Conservation (phyloP, 257 asterid genomes). For the Solanum lycopersicoides region DNA sequence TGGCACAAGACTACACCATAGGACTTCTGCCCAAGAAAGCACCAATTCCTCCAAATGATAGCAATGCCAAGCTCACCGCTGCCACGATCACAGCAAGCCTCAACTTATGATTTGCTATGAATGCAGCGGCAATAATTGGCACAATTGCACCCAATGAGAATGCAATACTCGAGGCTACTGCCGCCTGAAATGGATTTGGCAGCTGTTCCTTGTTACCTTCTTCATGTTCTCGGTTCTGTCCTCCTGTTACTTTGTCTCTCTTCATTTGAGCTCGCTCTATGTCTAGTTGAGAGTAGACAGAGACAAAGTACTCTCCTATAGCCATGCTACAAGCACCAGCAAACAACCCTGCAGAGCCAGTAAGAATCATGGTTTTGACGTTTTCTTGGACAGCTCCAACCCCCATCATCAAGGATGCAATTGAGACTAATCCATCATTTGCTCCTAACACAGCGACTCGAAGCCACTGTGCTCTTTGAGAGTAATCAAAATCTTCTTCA, state of each 20-base stretch:
- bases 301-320: slow-evolving; percentile 68
- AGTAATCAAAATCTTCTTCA: slow-evolving; percentile 39
- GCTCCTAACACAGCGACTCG: slow-evolving; percentile 70
- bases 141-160: slow-evolving; percentile 51
- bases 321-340: slow-evolving; percentile 87
- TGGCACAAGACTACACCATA: slow-evolving; percentile 26
- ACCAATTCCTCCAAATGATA: slow-evolving; percentile 41
- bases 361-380: slow-evolving; percentile 41
- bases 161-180: slow-evolving; percentile 49
- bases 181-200: slow-evolving; percentile 56
- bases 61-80: slow-evolving; percentile 39
- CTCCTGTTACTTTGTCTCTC: slow-evolving; percentile 11
- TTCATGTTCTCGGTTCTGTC: background rate
- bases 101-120: slow-evolving; percentile 23
- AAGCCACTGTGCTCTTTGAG: slow-evolving; percentile 64
- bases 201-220: slow-evolving; percentile 19
- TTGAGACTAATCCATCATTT: slow-evolving; percentile 56
- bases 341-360: slow-evolving; percentile 51
- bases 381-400: slow-evolving; percentile 51
- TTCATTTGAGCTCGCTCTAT: slow-evolving; percentile 49
- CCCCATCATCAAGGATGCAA: slow-evolving; percentile 70
- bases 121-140: slow-evolving; percentile 58
- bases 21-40: slow-evolving; percentile 47
- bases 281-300: slow-evolving; percentile 54
- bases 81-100: slow-evolving; percentile 38